phyloP scores from a whole-genome alignment of 306 rosid genomes.

The Corylus heterophylla region DNA sequence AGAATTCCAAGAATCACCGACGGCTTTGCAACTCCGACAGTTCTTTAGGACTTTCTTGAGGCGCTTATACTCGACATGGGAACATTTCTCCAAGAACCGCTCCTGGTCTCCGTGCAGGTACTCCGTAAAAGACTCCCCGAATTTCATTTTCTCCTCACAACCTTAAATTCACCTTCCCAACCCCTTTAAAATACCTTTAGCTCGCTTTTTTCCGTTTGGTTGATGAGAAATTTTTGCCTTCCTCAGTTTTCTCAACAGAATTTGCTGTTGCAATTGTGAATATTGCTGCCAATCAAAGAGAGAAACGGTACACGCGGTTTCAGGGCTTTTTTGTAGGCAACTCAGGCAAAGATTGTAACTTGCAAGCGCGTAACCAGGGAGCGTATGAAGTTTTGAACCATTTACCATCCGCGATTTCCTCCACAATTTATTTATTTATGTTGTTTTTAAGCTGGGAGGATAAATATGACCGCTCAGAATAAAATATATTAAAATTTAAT shows the following conservation, averaged over 20 bases:
- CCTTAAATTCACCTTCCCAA: no score
- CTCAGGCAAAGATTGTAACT: no score
- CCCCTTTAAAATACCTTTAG: neutral
- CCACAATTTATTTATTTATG: no score
- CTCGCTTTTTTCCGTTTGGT: no score
- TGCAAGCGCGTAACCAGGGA: no score
- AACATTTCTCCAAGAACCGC: conserved; percentile 55
- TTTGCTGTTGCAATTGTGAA: neutral
- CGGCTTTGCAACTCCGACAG: conserved; percentile 50
- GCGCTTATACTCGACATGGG: conserved; percentile 67
- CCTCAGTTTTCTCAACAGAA: neutral
- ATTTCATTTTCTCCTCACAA: conserved; percentile 53
- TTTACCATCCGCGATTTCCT: no score
- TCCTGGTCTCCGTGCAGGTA: conserved; percentile 65
- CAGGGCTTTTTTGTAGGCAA: neutral
- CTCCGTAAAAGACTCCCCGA: conserved; percentile 65
- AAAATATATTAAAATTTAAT: no score
- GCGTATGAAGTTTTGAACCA: no score
- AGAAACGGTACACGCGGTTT: neutral
- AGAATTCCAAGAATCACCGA: conserved; percentile 24
- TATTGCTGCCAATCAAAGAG: neutral
- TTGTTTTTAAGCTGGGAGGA: no score
- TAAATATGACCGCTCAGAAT: no score
- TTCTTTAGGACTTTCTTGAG: conserved; percentile 80
- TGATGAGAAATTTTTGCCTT: no score